Base-by-base conservation (phyloP, 1,139 yeast species). In the Saccharomyces hybrid region DNA sequence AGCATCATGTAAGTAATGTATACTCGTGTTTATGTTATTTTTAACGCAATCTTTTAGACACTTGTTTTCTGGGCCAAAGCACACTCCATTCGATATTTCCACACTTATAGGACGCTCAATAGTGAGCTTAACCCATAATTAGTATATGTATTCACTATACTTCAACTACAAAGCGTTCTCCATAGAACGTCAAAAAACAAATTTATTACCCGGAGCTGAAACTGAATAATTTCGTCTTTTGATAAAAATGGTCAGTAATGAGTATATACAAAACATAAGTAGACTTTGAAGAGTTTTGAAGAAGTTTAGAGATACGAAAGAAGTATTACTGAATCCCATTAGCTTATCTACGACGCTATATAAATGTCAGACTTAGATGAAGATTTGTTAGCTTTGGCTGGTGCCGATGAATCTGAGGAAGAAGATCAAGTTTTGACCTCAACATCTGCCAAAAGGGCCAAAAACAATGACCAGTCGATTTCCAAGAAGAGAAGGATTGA, bases 331-430 rank as follows among this genome's bases (percentile, higher is more conserved):
- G 20, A 46, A 25, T 1, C 14, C 2, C 32, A 16, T 28, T 20
- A 34, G 6, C 11, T 5, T 8, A 16, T 8, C 5, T 20, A 20
- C 6, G 3, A n/a, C 48, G 30, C 42, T 38, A 16, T 7, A 38
- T 3, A 16, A n/a, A 75, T 74, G 78, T 75, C 77, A 56, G 93
- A 86, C 71, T 80, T 86, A 67, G 95, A 87, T 67, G 97, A 89
- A 68, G 97, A 89, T 77, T 81, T 89, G 72, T 79, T 90, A 69
- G 97, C 96, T 7, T 79, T 90, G 61, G 97, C 97, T 41, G 96
- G 95, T 55, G 88, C 84, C 34, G 87, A 79, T 50, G 70, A 63
- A 47, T 73, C 68, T 9, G 69, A 64, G 31, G 73, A 67, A 26
- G 74, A 71, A 28, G 74, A 71, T n/a, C 70, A 69, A 48, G 68